Evolutionary conservation across 768 basidiomycete species (phyloP), one percentile per base, ranked within the genome.

Genomic region (Boletellus ananas): DNA sequence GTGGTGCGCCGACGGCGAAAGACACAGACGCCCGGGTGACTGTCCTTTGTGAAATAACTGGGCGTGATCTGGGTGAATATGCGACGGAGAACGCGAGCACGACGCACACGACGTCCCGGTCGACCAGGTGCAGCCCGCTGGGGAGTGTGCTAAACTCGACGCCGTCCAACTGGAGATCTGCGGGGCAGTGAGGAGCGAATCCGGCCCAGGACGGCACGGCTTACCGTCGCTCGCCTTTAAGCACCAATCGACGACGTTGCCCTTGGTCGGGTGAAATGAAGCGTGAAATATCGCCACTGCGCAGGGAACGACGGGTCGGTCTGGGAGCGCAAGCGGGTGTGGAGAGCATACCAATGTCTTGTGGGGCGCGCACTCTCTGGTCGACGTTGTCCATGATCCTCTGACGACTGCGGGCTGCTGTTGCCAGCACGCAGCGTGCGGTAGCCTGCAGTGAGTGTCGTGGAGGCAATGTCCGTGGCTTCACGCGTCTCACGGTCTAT

Each of bases 81-180:
- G 25, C 5, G 41, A 43, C 11, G 16, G 31, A 25, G 3, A 18
- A 34, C 12, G 39, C n/a, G 14, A 45, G 36, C 13, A 18, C 34
- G 21, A 71, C 85, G 60, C 65, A 90, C 87, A 93, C 78, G 21
- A 89, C 82, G 61, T 92, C 90, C 33, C 78, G 76, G 57, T 90
- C 88, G 20, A 92, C 79, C 0, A 84, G 72, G 66, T 93, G 90
- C 5, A 93, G 71, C 1, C 90, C 90, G 55, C 88, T 90, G 0
- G 90, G 90, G 11, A 93, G 74, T 6, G 81, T 81, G 57, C 79
- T 90, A 66, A 90, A 93, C 66, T 92, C 90, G 45, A 92, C 74
- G 58, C 80, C 75, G 25, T 83, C 81, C 16, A 90, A 74, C 55
- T 74, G 78, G 46, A 89, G 61, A 61, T 84, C 88, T 89, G 57